Conservation (phyloP, 1,139 yeast genomes). For the Saccharomyces hybrid region DNA sequence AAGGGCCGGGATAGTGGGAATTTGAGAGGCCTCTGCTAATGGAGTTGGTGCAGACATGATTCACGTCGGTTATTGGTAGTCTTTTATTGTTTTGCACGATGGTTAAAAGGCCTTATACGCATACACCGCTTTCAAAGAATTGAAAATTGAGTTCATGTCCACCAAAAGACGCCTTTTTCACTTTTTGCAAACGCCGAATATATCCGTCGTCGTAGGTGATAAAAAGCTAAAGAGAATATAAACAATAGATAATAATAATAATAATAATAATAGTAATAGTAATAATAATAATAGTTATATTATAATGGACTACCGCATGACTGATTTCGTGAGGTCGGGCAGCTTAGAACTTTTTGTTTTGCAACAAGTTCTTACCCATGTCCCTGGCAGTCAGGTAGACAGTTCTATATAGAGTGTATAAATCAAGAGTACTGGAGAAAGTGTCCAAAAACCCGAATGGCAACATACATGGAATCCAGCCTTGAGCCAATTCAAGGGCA, state of each 20-base stretch:
- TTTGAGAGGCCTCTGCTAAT: slow-evolving; percentile 48
- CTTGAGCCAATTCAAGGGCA: slow-evolving; percentile 95
- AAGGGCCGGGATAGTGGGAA: slow-evolving; percentile 54
- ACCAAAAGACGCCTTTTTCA: slow-evolving; percentile 1
- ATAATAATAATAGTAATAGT: neutral
- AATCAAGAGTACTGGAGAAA: slow-evolving; percentile 72
- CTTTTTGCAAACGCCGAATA: neutral
- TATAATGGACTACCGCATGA: neutral
- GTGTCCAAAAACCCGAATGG: slow-evolving; percentile 90
- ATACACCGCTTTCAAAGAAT: neutral
- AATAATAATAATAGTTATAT: neutral
- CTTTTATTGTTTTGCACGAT: neutral
- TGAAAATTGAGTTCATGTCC: neutral
- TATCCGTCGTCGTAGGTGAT: neutral
- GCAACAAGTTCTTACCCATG: slow-evolving; percentile 59
- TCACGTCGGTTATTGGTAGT: slow-evolving; percentile 1
- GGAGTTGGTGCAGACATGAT: slow-evolving; percentile 34
- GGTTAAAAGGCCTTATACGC: neutral
- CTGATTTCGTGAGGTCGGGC: neutral
- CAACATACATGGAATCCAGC: slow-evolving; percentile 97
- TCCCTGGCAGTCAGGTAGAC: slow-evolving; percentile 66
- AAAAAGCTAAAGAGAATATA: neutral
- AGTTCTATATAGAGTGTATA: slow-evolving; percentile 60
- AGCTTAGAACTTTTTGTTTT: slow-evolving; percentile 43
- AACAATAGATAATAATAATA: neutral